Evolutionary conservation across 1,139 yeast genomes (phyloP).

Genomic region (Kluyveromyces sp.): DNA sequence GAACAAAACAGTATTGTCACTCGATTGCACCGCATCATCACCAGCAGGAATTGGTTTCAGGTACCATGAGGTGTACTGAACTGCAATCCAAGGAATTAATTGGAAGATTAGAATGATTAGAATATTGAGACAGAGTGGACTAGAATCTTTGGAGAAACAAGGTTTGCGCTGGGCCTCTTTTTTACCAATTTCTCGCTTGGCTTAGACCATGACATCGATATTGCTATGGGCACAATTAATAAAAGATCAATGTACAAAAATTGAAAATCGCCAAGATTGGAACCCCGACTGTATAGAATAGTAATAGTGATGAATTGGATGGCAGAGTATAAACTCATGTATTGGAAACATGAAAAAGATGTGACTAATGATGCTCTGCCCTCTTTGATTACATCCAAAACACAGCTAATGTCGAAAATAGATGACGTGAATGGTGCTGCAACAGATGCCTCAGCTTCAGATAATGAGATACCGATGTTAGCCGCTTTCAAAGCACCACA

Average conservation of each 20-base stretch:
- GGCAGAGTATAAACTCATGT: slow-evolving; percentile 95
- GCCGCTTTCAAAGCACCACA: slow-evolving; percentile 98
- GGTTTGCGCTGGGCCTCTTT: slow-evolving; percentile 88
- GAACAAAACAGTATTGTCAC: slow-evolving; percentile 84
- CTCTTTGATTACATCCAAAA: slow-evolving; percentile 80
- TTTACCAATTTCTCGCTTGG: slow-evolving; percentile 55
- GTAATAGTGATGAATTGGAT: slow-evolving; percentile 88
- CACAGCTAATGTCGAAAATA: slow-evolving; percentile 85
- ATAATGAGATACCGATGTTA: slow-evolving; percentile 88
- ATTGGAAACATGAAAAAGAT: slow-evolving; percentile 92
- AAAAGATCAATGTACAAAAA: slow-evolving; percentile 87
- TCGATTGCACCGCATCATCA: slow-evolving; percentile 74
- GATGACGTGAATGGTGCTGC: slow-evolving; percentile 98
- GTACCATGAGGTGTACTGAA: slow-evolving; percentile 65
- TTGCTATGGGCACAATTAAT: slow-evolving; percentile 86
- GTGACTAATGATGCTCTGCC: slow-evolving; percentile 94
- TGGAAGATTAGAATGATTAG: slow-evolving; percentile 56
- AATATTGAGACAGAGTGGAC: slow-evolving; percentile 70
- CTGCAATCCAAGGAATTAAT: slow-evolving; percentile 53
- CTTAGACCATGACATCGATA: slow-evolving; percentile 95
- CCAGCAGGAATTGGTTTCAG: slow-evolving; percentile 74
- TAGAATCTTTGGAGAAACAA: slow-evolving; percentile 81
- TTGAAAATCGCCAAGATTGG: slow-evolving; percentile 96
- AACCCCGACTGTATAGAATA: slow-evolving; percentile 76
- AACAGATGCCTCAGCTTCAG: slow-evolving; percentile 97